Conservation (phyloP, 495 filamentous ascomycete genomes). For the Aspergillus olivimuriae region DNA sequence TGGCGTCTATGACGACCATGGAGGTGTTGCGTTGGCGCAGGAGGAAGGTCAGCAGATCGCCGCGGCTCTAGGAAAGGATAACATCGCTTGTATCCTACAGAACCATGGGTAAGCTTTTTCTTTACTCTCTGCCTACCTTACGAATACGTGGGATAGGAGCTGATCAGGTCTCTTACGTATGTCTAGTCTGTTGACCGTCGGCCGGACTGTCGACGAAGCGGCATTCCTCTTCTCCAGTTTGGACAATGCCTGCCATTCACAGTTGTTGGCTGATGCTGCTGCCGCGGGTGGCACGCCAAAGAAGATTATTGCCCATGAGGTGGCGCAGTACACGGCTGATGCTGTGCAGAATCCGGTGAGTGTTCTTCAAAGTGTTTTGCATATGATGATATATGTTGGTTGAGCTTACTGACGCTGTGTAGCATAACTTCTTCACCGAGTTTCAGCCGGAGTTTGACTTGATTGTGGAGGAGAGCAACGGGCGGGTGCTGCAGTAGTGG, state of each 20-base stretch:
- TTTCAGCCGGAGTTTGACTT: conserved; percentile 42
- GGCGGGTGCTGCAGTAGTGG: conserved; percentile 28
- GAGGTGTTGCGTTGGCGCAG: conserved; percentile 51
- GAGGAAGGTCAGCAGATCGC: conserved; percentile 58
- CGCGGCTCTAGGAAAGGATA: conserved; percentile 51
- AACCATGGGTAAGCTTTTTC: conserved; percentile 49
- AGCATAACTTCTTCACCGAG: conserved; percentile 42
- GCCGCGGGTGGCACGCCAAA: conserved; percentile 50
- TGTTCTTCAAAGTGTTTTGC: neutral
- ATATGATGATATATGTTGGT: neutral
- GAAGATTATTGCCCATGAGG: conserved; percentile 41
- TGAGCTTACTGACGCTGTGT: conserved; percentile 5
- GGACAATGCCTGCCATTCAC: conserved; percentile 60
- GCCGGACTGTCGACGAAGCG: conserved; percentile 58
- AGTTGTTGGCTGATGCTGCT: conserved; percentile 59
- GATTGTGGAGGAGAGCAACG: conserved; percentile 40
- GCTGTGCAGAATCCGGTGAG: conserved; percentile 34
- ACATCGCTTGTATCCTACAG: conserved; percentile 57
- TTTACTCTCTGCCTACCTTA: neutral
- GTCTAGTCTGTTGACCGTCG: conserved; percentile 51
- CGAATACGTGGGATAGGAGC: neutral
- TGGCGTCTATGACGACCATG: conserved; percentile 47
- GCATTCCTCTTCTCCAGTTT: conserved; percentile 62
- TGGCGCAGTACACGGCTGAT: conserved; percentile 34
- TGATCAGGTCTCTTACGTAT: neutral